Percentiles rank a stretch among this genome's conserved stretches.
Conservation (phyloP, 495 filamentous ascomycete genomes). For the Mycothermus thermophilus region DNA sequence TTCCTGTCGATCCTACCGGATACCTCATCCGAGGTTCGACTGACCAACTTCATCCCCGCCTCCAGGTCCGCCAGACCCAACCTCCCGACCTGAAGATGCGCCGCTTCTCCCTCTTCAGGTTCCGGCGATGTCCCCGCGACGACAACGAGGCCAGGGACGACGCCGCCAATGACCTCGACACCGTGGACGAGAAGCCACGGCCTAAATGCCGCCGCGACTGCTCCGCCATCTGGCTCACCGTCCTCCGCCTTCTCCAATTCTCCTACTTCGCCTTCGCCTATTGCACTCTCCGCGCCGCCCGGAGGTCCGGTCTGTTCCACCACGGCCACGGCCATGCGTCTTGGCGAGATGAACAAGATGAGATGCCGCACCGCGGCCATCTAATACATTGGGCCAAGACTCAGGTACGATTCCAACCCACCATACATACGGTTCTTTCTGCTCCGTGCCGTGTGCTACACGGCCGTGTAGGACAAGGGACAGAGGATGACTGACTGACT, state of each 20-base stretch:
- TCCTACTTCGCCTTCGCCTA: slow-evolving; percentile 5
- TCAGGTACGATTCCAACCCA: slow-evolving; percentile 1
- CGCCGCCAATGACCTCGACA: not conserved
- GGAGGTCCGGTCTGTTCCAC: slow-evolving; percentile 4
- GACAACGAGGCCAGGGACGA: not conserved
- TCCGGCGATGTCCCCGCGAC: not conserved
- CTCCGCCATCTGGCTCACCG: slow-evolving; percentile 1
- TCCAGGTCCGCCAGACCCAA: not conserved
- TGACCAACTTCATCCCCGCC: not conserved
- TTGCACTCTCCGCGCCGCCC: slow-evolving; percentile 2
- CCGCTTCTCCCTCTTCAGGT: not conserved
- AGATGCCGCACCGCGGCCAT: not conserved
- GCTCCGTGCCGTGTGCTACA: too few relatives aligned
- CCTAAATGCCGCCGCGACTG: slow-evolving; percentile 33
- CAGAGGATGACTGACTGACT: slow-evolving; percentile 3
- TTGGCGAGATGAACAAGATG: slow-evolving; percentile 1
- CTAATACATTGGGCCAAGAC: slow-evolving; percentile 4
- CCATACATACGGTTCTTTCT: too few relatives aligned
- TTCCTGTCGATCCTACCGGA: too few relatives aligned
- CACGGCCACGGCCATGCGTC: slow-evolving; percentile 3
- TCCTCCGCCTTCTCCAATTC: slow-evolving; percentile 7
- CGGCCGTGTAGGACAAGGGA: not conserved
- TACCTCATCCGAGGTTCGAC: not conserved
- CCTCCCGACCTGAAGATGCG: slow-evolving; percentile 1
- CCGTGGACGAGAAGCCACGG: slow-evolving; percentile 49